Evolutionary conservation across 1,139 yeast species (phyloP).

Genomic region (Debaryomycetaceae sp.): DNA sequence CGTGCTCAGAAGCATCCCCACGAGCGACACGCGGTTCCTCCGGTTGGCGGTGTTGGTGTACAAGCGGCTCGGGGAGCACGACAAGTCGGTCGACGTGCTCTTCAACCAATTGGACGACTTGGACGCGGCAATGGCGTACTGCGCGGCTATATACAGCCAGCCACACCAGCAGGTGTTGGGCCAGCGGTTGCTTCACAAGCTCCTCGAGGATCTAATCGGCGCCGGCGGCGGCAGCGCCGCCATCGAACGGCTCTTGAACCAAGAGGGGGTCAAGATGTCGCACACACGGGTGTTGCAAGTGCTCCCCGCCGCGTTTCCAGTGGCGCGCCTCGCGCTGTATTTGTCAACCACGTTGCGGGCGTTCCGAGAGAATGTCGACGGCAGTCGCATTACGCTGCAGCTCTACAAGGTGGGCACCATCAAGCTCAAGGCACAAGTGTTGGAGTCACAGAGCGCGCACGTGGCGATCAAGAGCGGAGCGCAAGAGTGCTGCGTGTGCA

Average conservation of each 20-base stretch:
- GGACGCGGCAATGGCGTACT: conserved; percentile 55
- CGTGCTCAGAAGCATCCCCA: conserved; percentile 35
- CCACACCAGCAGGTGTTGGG: conserved; percentile 39
- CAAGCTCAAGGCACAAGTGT: conserved; percentile 31
- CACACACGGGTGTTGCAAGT: conserved; percentile 44
- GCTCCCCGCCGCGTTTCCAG: conserved; percentile 48
- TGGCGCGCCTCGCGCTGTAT: conserved; percentile 41
- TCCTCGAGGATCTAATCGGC: conserved; percentile 35
- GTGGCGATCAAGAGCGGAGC: conserved; percentile 33
- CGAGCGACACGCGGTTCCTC: conserved; percentile 29
- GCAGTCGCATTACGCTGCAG: conserved; percentile 27
- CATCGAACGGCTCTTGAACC: conserved; percentile 40
- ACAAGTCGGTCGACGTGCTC: conserved; percentile 59
- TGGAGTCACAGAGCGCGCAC: conserved; percentile 33
- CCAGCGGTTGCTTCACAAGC: conserved; percentile 29
- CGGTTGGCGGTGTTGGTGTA: conserved; percentile 56
- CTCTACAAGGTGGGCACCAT: conserved; percentile 34
- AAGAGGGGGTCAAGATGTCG: conserved; percentile 55
- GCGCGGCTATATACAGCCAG: conserved; percentile 45
- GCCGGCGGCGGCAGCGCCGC: conserved; percentile 25
- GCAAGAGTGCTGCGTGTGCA: conserved; percentile 56
- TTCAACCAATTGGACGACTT: conserved; percentile 57
- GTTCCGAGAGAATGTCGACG: conserved; percentile 20
- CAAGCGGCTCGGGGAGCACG: conserved; percentile 57
- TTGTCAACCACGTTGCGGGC: conserved; percentile 45